Percentiles rank a stretch among this genome's conserved stretches.
Conservation (phyloP, 2,329 filamentous ascomycete genomes). For the Ophiosphaerella herpotricha region DNA sequence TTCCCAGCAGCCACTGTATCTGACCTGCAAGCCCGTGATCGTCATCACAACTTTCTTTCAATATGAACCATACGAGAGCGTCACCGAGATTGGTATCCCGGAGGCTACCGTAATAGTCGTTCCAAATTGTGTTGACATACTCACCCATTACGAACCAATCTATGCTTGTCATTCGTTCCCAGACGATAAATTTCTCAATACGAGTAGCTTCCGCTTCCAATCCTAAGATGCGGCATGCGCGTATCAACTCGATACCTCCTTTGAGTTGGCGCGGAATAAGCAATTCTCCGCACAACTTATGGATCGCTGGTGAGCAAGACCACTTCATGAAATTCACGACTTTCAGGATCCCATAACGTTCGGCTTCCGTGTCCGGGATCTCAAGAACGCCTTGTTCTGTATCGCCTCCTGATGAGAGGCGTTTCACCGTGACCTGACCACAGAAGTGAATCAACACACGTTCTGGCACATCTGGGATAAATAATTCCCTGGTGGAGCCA, state of each 20-base stretch:
- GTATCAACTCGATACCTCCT: slow-evolving; percentile 4
- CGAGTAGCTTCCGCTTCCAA: slow-evolving; percentile 4
- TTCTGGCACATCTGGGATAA: background rate
- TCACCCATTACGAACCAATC: background rate
- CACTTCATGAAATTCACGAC: slow-evolving; percentile 10
- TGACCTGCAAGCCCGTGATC: slow-evolving; percentile 4
- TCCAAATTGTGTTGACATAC: slow-evolving; percentile 7
- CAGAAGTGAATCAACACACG: slow-evolving; percentile 2
- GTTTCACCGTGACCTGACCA: background rate
- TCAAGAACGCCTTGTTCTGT: background rate
- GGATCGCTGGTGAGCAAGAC: background rate
- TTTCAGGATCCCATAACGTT: background rate
- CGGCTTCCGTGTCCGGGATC: background rate
- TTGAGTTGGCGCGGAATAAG: slow-evolving; percentile 4
- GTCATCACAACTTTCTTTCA: background rate
- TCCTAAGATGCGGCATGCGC: slow-evolving; percentile 4
- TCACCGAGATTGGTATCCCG: slow-evolving; percentile 3
- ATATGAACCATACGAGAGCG: slow-evolving; percentile 3
- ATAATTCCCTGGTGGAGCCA: background rate
- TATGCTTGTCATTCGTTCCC: background rate
- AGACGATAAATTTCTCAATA: background rate
- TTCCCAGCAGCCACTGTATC: slow-evolving; percentile 6
- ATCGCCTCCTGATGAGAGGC: background rate
- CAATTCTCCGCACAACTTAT: background rate
- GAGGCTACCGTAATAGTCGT: background rate